Evolutionary conservation across 768 basidiomycete species (phyloP).

Genomic region (Mycena galopus): DNA sequence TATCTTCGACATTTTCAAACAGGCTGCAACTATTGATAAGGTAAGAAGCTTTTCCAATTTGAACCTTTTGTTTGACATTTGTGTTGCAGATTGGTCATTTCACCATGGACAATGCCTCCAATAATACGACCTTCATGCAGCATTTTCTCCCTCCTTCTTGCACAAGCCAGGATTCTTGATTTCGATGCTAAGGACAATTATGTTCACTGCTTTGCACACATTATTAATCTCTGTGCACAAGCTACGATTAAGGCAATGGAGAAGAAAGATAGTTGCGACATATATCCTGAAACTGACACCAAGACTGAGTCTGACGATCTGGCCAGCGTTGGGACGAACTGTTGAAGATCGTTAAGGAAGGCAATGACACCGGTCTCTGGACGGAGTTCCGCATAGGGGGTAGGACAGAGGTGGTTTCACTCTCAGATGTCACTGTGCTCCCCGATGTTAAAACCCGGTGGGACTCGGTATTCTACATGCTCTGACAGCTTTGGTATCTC

Average conservation of each 20-base stretch:
- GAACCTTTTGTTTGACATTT: neutral
- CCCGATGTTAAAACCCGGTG: constrained; percentile 19
- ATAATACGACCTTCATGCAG: constrained; percentile 1
- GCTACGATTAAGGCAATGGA: constrained; percentile 8
- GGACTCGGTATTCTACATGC: constrained; percentile 18
- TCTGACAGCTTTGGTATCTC: constrained; percentile 8
- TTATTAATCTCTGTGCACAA: neutral
- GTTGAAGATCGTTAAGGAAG: neutral
- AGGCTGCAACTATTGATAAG: neutral
- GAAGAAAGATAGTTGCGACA: neutral
- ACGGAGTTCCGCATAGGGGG: neutral
- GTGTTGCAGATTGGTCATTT: constrained; percentile 1
- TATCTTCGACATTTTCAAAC: neutral
- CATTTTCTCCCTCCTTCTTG: constrained; percentile 8
- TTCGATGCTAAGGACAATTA: constrained; percentile 8
- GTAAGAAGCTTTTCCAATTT: neutral
- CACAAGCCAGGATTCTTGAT: neutral
- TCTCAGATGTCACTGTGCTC: neutral
- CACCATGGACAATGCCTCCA: too few species aligned
- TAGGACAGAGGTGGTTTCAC: neutral
- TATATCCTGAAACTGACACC: neutral
- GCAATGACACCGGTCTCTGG: neutral
- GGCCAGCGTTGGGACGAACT: constrained; percentile 16
- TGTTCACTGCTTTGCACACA: neutral
- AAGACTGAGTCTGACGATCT: constrained; percentile 9